Percentiles rank a stretch among this genome's conserved stretches.
These are phyloP conservation scores for Aureobasidium pullulans DNA, from an alignment of 2,329 filamentous ascomycete genomes.

Conservation along the genomic window DNA sequence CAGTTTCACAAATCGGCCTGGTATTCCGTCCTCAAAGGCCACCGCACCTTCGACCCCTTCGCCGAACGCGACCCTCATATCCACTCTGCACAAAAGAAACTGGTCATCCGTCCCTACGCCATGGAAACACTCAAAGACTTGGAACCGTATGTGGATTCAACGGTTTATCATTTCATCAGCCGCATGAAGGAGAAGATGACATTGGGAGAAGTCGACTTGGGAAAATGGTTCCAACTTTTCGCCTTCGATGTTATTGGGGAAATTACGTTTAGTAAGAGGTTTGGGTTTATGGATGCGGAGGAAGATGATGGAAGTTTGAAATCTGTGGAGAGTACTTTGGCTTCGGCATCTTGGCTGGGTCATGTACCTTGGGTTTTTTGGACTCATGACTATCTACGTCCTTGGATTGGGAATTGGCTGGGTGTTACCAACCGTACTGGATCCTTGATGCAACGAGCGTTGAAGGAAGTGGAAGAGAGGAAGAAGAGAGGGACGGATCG, in stretches of 20 bases:
- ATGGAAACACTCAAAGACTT: conserved; percentile 29
- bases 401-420: conserved; percentile 4
- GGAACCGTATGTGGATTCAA: conserved; percentile 34
- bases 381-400: conserved; percentile 13
- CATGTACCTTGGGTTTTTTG: conserved; percentile 31
- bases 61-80: conserved; percentile 25
- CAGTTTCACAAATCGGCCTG: conserved; percentile 30
- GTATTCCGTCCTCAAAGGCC: conserved; percentile 28
- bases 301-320: conserved; percentile 28
- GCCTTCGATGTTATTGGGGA: conserved; percentile 37
- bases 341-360: conserved; percentile 31
- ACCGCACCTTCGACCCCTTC: conserved; percentile 29
- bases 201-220: conserved; percentile 25
- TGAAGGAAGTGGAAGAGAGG: conserved; percentile 8
- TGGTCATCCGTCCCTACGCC: conserved; percentile 24
- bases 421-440: conserved; percentile 7
- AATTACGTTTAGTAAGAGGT: conserved; percentile 31
- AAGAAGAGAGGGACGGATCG: conserved; percentile 1
- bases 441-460: neutral
- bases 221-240: conserved; percentile 33
- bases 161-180: conserved; percentile 28
- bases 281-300: conserved; percentile 31
- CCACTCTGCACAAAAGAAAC: conserved; percentile 24
- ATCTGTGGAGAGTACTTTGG: conserved; percentile 26
- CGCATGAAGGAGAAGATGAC: conserved; percentile 24